phyloP scores from a whole-genome alignment of 2,329 filamentous ascomycete genomes.

The Apiospora aurea region DNA sequence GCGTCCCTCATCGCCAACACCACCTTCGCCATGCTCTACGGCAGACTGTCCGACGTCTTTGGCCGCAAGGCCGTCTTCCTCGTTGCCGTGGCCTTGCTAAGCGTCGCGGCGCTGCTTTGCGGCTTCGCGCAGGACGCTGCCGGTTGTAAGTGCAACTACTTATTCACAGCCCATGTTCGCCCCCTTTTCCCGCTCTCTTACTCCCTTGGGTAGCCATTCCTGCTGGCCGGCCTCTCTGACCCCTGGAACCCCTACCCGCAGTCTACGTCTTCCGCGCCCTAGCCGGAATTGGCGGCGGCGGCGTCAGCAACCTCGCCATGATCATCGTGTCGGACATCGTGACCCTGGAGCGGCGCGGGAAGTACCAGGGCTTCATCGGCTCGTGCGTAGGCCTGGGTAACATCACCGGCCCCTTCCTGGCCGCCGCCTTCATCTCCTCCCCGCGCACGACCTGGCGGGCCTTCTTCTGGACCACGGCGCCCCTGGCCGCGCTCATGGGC shows the following conservation, averaged over 20 bases:
- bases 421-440: constrained; percentile 47
- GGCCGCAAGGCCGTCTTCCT: constrained; percentile 45
- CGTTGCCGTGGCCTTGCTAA: constrained; percentile 39
- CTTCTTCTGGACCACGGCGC: constrained; percentile 56
- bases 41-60: constrained; percentile 69
- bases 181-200: too few species aligned
- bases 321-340: constrained; percentile 49
- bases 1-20: constrained; percentile 56
- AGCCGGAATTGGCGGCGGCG: constrained; percentile 45
- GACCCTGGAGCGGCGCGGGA: constrained; percentile 44
- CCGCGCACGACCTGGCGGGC: constrained; percentile 44
- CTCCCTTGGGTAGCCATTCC: too few species aligned
- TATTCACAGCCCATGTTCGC: too few species aligned
- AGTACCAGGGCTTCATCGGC: constrained; percentile 51
- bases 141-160: constrained; percentile 32
- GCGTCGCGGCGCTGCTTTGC: constrained; percentile 41
- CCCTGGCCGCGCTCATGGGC: constrained; percentile 54
- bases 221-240: too few species aligned
- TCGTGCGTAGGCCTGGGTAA: constrained; percentile 53
- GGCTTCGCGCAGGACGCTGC: constrained; percentile 42
- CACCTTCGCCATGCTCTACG: constrained; percentile 75
- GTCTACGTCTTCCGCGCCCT: constrained; percentile 46
- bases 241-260: too few species aligned
- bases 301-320: constrained; percentile 45
- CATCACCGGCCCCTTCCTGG: constrained; percentile 54